Conservation (phyloP, 2,329 filamentous ascomycete species). For the Verticillium nubilum region DNA sequence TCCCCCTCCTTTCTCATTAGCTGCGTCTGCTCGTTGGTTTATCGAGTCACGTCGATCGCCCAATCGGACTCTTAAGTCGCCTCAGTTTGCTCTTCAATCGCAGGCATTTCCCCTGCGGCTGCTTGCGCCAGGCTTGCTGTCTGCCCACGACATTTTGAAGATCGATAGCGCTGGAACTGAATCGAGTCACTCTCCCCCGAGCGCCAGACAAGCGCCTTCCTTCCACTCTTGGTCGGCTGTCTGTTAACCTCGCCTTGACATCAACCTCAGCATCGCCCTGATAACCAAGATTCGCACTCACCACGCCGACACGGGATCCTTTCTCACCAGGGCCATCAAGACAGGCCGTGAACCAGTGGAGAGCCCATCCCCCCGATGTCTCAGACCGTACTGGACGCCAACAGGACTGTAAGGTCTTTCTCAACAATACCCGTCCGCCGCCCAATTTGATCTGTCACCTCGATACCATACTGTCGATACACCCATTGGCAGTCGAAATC, state of each 20-base stretch:
- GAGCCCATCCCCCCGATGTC: constrained; percentile 22
- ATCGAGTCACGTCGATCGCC: not conserved
- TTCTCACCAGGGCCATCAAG: constrained; percentile 10
- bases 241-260: not conserved
- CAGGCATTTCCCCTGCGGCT: not conserved
- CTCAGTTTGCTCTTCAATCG: not conserved
- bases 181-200: not conserved
- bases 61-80: not conserved
- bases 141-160: not conserved
- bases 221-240: not conserved
- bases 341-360: constrained; percentile 16
- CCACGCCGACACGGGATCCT: not conserved
- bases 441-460: constrained; percentile 16
- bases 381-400: constrained; percentile 24
- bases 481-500: not conserved
- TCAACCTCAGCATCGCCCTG: constrained; percentile 1
- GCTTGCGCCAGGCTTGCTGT: not conserved
- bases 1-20: not conserved
- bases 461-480: not conserved
- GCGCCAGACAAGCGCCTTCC: not conserved
- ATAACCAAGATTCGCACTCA: constrained; percentile 5
- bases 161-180: not conserved
- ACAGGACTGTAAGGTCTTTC: constrained; percentile 20
- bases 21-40: not conserved
- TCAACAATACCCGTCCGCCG: constrained; percentile 7